phyloP scores from a whole-genome alignment of 2,329 filamentous ascomycete species.

The Aspergillus sp. region DNA sequence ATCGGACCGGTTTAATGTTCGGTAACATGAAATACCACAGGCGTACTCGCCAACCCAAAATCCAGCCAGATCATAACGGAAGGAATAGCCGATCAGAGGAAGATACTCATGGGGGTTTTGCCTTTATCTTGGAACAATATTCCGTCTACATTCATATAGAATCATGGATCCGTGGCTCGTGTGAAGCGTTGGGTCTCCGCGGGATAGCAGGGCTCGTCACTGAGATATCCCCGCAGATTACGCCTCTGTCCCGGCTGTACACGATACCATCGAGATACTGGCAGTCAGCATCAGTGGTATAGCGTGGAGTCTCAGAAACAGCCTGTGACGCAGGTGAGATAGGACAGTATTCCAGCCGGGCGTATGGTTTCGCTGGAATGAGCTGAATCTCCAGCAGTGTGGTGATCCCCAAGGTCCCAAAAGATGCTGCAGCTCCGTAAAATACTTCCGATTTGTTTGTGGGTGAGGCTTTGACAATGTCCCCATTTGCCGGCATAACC shows the following conservation, averaged over 20 bases:
- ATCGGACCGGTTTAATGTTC: constrained; percentile 53
- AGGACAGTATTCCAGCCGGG: constrained; percentile 54
- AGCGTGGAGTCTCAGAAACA: constrained; percentile 40
- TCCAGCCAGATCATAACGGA: constrained; percentile 51
- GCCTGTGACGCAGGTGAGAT: constrained; percentile 42
- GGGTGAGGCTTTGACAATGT: constrained; percentile 41
- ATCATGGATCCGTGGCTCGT: constrained; percentile 57
- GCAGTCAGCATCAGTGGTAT: constrained; percentile 28
- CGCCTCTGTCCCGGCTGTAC: constrained; percentile 46
- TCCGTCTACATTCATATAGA: constrained; percentile 53
- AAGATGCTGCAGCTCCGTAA: constrained; percentile 48
- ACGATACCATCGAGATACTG: constrained; percentile 63
- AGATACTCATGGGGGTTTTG: background rate
- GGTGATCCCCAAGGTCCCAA: constrained; percentile 52
- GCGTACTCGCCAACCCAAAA: constrained; percentile 58
- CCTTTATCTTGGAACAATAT: constrained; percentile 1
- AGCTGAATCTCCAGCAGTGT: constrained; percentile 53
- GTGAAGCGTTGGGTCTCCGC: constrained; percentile 43
- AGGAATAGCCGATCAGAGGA: constrained; percentile 28
- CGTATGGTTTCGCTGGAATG: constrained; percentile 45
- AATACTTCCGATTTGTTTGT: constrained; percentile 47
- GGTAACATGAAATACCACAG: constrained; percentile 49
- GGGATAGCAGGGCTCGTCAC: constrained; percentile 43
- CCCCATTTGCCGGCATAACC: constrained; percentile 52
- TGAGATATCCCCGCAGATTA: constrained; percentile 51